A percentile compares a stretch with the other conserved stretches of the same genome.
These are phyloP conservation scores for Mollisiaceae sp. DNA, from an alignment of 2,329 filamentous ascomycete species.

Conservation along the genomic window DNA sequence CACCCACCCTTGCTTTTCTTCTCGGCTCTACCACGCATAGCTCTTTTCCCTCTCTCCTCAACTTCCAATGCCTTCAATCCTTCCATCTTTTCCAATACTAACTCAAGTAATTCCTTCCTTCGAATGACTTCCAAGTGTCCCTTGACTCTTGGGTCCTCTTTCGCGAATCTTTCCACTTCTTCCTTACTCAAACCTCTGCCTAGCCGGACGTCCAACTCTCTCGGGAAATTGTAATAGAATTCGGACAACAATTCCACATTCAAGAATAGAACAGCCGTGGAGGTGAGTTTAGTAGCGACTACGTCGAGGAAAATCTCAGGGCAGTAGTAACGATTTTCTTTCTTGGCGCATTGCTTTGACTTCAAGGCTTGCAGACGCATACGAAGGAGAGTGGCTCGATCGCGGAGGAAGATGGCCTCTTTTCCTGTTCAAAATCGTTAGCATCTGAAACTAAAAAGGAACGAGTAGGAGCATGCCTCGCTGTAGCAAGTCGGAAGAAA, in stretches of 20 bases:
- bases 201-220: constrained; percentile 86
- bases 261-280: constrained; percentile 93
- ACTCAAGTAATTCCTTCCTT: constrained; percentile 88
- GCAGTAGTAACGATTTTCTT: constrained; percentile 94
- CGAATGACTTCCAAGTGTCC: constrained; percentile 90
- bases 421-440: constrained; percentile 62
- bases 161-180: constrained; percentile 87
- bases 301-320: constrained; percentile 98
- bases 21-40: constrained; percentile 29
- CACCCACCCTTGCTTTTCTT: constrained; percentile 31
- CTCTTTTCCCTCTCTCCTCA: constrained; percentile 57
- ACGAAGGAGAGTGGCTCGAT: constrained; percentile 86
- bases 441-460: background rate
- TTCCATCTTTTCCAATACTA: constrained; percentile 96
- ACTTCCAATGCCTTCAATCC: constrained; percentile 83
- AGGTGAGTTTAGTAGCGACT: constrained; percentile 91
- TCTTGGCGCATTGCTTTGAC: constrained; percentile 82
- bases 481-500: constrained; percentile 83
- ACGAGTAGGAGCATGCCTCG: constrained; percentile 63
- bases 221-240: constrained; percentile 97
- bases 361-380: constrained; percentile 89
- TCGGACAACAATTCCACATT: constrained; percentile 96
- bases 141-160: constrained; percentile 89
- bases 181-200: constrained; percentile 78
- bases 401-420: constrained; percentile 91